Evolutionary conservation across 805 yeast species (phyloP), one percentile per base, ranked within the genome.

Genomic region (Saturnispora galanensis): DNA sequence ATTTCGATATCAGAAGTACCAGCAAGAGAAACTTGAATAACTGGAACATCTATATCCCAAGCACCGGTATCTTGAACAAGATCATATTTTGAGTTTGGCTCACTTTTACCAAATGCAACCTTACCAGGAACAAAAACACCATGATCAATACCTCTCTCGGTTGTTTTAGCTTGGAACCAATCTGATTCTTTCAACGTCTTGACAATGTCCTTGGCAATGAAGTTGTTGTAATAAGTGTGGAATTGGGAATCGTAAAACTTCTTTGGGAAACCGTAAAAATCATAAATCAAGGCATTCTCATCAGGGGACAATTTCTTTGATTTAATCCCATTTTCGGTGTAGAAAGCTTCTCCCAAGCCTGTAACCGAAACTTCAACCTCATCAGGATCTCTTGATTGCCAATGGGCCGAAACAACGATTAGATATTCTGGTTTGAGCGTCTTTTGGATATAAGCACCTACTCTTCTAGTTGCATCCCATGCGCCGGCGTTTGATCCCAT

Each of bases 51-150:
- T 28, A 74, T 50, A 45, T 73, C 77, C 35, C 67, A 64, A 30
- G 67, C 67, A 2, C 62, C 53, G 5, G 64, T 59, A 45, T 63
- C 64, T 12, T 53, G 52, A 17, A 60, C 58, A 5, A 21, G 26
- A 5, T 21, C 7, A 5, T 21, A 21, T 21, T 21, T 21, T 21
- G 26, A 21, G 26, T 21, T 21, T 21, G 26, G 26, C 8, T 61
- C 56, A 2, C 65, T 47, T 26, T 67, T 57, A 35, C 75, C 69
- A 50, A 84, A 82, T 7, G 85, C 86, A 18, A 81, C 83, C 55
- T 81, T 77, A 47, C 80, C 68, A 1, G 90, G 90, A 5, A 81
- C 88, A 87, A 90, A 84, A 7, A 70, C 80, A 6, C 95, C 95
- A 62, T 84, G 94, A 57, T 84, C 95, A 17, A 85, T 60, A 9